A percentile compares a stretch with the other conserved stretches of the same genome.
These are phyloP conservation scores for Xanthoparmelia taractica DNA, from an alignment of 495 filamentous ascomycete genomes.

Conservation along the genomic window DNA sequence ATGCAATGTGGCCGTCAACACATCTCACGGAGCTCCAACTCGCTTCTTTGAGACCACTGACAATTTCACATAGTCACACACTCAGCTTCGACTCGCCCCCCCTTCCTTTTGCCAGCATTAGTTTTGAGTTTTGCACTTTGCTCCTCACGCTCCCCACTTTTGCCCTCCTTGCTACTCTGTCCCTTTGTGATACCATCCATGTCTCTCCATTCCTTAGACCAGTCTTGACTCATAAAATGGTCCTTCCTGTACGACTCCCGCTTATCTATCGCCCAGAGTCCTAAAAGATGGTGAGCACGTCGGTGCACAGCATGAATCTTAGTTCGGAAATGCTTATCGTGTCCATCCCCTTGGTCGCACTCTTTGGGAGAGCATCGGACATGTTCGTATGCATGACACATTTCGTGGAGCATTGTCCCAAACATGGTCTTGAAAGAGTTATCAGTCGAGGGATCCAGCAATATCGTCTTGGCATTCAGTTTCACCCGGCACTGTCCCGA, in stretches of 20 bases:
- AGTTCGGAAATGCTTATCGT: constrained; percentile 1
- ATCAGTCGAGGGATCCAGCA: background rate
- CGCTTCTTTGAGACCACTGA: too few species aligned
- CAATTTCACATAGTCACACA: background rate
- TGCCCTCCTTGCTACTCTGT: background rate
- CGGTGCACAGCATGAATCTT: background rate
- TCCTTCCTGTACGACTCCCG: background rate
- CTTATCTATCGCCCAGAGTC: background rate
- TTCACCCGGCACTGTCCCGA: background rate
- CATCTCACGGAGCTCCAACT: background rate
- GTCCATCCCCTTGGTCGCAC: background rate
- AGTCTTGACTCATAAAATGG: background rate
- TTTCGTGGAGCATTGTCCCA: background rate
- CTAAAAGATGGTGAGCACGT: background rate
- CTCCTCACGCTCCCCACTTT: background rate
- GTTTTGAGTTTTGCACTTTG: too few species aligned
- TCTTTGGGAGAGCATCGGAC: background rate
- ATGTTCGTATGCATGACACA: background rate
- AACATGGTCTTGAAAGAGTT: background rate
- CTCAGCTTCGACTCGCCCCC: background rate
- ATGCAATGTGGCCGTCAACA: background rate
- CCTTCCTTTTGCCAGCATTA: too few species aligned
- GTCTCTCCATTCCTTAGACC: background rate
- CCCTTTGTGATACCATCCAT: background rate
- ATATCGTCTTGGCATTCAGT: background rate